Evolutionary conservation across 1,139 yeast genomes (phyloP).

Genomic region (Neolecta irregularis): DNA sequence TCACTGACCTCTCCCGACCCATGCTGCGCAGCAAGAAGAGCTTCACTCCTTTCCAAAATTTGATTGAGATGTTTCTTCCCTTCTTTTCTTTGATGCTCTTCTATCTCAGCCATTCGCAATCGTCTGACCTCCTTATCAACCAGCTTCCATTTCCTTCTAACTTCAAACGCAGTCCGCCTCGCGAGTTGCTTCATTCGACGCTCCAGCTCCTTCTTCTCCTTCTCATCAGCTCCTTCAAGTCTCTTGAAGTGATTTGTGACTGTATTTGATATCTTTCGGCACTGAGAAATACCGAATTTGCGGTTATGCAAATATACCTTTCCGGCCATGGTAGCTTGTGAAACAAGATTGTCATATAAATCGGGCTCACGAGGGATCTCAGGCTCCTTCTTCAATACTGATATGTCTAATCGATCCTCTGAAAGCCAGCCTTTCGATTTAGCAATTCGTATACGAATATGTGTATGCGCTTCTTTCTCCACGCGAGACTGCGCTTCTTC

Average conservation of each 20-base stretch:
- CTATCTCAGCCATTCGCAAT: conserved; percentile 24
- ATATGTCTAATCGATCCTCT: conserved; percentile 24
- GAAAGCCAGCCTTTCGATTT: conserved; percentile 38
- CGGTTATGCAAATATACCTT: conserved; percentile 55
- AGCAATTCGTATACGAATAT: conserved; percentile 33
- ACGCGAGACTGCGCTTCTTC: conserved; percentile 33
- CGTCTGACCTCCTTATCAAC: conserved; percentile 52
- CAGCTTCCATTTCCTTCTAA: conserved; percentile 76
- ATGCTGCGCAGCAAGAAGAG: conserved; percentile 66
- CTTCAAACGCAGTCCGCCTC: conserved; percentile 65
- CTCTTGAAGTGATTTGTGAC: conserved; percentile 76
- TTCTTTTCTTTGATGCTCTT: conserved; percentile 44
- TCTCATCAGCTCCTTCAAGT: conserved; percentile 75
- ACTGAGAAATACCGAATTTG: conserved; percentile 48
- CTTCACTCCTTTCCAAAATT: conserved; percentile 83
- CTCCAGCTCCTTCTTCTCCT: conserved; percentile 48
- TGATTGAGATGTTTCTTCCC: conserved; percentile 82
- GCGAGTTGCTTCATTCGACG: conserved; percentile 45
- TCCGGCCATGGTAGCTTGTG: conserved; percentile 63
- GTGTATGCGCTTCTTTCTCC: conserved; percentile 31
- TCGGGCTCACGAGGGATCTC: conserved; percentile 35
- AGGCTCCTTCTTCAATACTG: conserved; percentile 25
- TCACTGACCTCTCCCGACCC: conserved; percentile 19
- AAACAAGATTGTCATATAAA: conserved; percentile 54
- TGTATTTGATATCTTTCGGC: conserved; percentile 64